Evolutionary conservation across 768 basidiomycete genomes (phyloP).

Genomic region (Lepiota venenata): DNA sequence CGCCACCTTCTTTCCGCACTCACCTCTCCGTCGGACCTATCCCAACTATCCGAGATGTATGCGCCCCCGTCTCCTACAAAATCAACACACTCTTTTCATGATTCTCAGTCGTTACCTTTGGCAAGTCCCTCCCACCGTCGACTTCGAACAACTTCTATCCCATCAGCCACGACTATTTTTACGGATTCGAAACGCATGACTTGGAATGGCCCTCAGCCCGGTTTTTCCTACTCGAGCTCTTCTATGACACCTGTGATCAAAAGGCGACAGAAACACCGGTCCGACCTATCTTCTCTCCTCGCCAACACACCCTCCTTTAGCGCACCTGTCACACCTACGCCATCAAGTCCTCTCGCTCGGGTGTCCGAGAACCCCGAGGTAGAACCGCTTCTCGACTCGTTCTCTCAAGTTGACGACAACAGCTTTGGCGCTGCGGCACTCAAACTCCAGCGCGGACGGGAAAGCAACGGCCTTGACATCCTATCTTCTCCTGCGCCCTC

Average conservation of each 20-base stretch:
- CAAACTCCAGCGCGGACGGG: conserved; percentile 52
- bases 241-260: conserved; percentile 40
- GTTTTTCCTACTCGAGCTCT: conserved; percentile 44
- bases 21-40: conserved; percentile 65
- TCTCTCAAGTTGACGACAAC: conserved; percentile 29
- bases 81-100: conserved; percentile 25
- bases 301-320: conserved; percentile 13
- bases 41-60: conserved; percentile 86
- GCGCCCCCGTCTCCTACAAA: conserved; percentile 66
- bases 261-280: conserved; percentile 43
- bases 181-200: conserved; percentile 57
- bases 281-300: conserved; percentile 4
- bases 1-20: conserved; percentile 77
- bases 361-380: conserved; percentile 13
- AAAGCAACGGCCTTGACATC: conserved; percentile 44
- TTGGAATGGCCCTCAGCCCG: conserved; percentile 60
- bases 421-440: conserved; percentile 62
- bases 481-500: conserved; percentile 24
- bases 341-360: conserved; percentile 17
- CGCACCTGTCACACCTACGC: conserved; percentile 26
- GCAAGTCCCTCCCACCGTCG: conserved; percentile 38
- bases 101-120: conserved; percentile 32
- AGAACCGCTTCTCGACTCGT: conserved; percentile 5
- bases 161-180: conserved; percentile 20
- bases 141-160: conserved; percentile 22